These are phyloP conservation scores for Hemisphaericaspora lyxosophila DNA, from an alignment of 1,139 yeast species.

Conservation along the genomic window DNA sequence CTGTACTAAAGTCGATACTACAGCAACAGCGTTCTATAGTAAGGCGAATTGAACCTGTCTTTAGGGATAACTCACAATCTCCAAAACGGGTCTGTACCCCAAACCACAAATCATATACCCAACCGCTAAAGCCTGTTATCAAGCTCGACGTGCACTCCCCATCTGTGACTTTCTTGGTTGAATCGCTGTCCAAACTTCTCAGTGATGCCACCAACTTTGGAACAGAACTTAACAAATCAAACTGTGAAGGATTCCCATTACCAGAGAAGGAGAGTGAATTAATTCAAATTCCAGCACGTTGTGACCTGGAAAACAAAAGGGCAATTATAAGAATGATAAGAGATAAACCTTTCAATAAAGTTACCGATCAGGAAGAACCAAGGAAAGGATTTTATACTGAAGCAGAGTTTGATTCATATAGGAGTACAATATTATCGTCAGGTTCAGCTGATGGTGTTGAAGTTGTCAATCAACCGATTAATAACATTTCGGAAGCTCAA, in stretches of 20 bases:
- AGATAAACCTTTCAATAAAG: slow-evolving; percentile 18
- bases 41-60: neutral
- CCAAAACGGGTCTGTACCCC: slow-evolving; percentile 43
- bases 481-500: neutral
- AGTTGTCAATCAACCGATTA: slow-evolving; percentile 15
- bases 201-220: slow-evolving; percentile 76
- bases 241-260: slow-evolving; percentile 62
- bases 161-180: slow-evolving; percentile 52
- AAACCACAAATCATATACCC: slow-evolving; percentile 25
- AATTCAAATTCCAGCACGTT: slow-evolving; percentile 67
- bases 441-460: slow-evolving; percentile 15
- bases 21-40: slow-evolving; percentile 1
- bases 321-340: slow-evolving; percentile 55
- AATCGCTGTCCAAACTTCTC: slow-evolving; percentile 63
- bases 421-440: slow-evolving; percentile 3
- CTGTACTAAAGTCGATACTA: slow-evolving; percentile 30
- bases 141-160: slow-evolving; percentile 27
- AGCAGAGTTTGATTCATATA: slow-evolving; percentile 29
- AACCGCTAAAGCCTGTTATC: slow-evolving; percentile 41
- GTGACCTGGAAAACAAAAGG: slow-evolving; percentile 38
- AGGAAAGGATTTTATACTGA: slow-evolving; percentile 33
- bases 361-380: slow-evolving; percentile 1
- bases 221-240: slow-evolving; percentile 67
- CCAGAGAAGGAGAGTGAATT: slow-evolving; percentile 61
- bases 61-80: slow-evolving; percentile 2